Conservation (phyloP, 2,329 filamentous ascomycete genomes). For the Xylaria sp. region DNA sequence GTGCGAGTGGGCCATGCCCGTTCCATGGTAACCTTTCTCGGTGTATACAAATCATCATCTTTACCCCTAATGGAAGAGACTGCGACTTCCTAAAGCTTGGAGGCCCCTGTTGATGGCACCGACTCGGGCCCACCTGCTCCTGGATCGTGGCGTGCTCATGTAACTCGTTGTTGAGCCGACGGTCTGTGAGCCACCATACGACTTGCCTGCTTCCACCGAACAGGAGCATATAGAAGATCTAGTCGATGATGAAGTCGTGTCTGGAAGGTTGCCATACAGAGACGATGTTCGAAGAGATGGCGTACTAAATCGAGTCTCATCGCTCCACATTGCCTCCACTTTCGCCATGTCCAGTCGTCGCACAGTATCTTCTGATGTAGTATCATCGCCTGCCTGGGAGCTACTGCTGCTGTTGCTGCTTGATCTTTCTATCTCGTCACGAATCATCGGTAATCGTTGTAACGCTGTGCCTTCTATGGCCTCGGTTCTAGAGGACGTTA, state of each 20-base stretch:
- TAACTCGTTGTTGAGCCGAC: constrained; percentile 40
- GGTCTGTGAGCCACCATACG: constrained; percentile 39
- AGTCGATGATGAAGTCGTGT: constrained; percentile 39
- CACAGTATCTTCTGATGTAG: constrained; percentile 41
- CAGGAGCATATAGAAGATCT: constrained; percentile 42
- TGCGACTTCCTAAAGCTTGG: constrained; percentile 56
- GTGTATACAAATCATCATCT: constrained; percentile 37
- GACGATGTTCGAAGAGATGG: constrained; percentile 42
- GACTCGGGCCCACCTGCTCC: constrained; percentile 53
- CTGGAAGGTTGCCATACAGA: constrained; percentile 36
- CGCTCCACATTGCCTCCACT: constrained; percentile 41
- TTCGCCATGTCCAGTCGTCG: constrained; percentile 43
- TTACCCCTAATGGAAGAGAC: constrained; percentile 56
- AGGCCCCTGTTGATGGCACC: constrained; percentile 53
- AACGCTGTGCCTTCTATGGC: constrained; percentile 38
- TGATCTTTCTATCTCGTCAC: constrained; percentile 46
- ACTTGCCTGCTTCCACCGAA: constrained; percentile 47
- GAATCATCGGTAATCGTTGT: constrained; percentile 48
- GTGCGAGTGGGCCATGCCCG: constrained; percentile 15
- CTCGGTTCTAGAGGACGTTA: constrained; percentile 31
- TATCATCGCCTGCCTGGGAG: constrained; percentile 28
- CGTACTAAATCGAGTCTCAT: constrained; percentile 34
- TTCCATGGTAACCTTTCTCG: constrained; percentile 1
- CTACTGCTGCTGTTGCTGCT: constrained; percentile 40
- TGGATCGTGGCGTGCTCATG: constrained; percentile 46